Base-by-base conservation (phyloP, 768 basidiomycete genomes). In the Agaricus sinodeliciosus region DNA sequence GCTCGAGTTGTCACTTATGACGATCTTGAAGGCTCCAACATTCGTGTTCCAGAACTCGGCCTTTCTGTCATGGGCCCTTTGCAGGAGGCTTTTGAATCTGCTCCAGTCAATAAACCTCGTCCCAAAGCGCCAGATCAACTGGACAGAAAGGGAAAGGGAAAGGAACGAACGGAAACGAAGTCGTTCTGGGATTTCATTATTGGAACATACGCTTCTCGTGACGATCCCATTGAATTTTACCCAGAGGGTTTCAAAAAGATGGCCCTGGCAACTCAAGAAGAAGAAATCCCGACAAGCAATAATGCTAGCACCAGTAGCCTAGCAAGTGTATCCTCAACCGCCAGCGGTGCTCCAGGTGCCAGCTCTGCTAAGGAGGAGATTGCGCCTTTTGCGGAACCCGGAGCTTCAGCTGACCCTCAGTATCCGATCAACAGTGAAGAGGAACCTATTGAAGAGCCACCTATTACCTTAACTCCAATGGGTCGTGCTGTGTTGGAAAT, bases 201-300 rank as follows among this genome's bases (percentile, higher is more conserved):
- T 41, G 85, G 83, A 9, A 66, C 78, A 1, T 90, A 85, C 57
- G 67, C 75, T 47, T 77, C 81, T 22, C 78, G 84, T 18, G 78
- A 83, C 27, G 66, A 70, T 0, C 89, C 89, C 3, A 78, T 94
- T 47, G 82, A 90, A 65, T 90, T 94, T 56, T 65, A 83, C n/a
- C 79, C 85, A 0, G 84, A 94, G 45, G 91, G 89, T 0, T 73
- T 94, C 49, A 76, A 81, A 58, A 80, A 82, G 64, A 74, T 94
- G 51, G 90, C 89, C 0, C 69, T 94, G 56, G 84, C 84, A 59
- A 61, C 63, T 5, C 12, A 51, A 7, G 56, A 39, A 31, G 31
- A 7, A 31, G 31, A 31, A 31, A 31, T 31, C 7, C 31, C 19
- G 15, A n/a, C 27, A 3, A 54, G 52, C 28, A 54, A 40, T 18